phyloP scores from a whole-genome alignment of 805 yeast species.

The Cyberlindnera amylophila region DNA sequence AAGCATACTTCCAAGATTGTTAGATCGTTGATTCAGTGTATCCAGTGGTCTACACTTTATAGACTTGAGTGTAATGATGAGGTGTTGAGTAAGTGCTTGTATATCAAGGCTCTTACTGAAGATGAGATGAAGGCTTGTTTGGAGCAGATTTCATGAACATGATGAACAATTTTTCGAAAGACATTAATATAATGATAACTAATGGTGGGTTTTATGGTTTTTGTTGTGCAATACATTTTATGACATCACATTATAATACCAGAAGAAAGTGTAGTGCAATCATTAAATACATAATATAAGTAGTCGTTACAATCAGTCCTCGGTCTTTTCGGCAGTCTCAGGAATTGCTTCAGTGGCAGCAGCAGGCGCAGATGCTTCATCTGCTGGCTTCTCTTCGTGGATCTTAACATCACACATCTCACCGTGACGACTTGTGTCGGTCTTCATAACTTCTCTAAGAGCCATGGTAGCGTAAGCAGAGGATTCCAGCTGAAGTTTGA shows the following conservation, averaged over 20 bases:
- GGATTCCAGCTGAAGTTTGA: conserved; percentile 74
- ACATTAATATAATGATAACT: not conserved
- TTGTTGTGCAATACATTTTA: no score
- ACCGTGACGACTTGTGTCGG: conserved; percentile 59
- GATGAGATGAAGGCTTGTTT: conserved; percentile 58
- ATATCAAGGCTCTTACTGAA: conserved; percentile 68
- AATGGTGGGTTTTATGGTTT: no score
- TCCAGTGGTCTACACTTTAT: conserved; percentile 81
- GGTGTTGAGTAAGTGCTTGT: conserved; percentile 76
- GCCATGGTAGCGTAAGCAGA: conserved; percentile 98
- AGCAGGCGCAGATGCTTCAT: not conserved
- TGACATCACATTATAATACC: no score
- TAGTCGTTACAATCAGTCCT: no score
- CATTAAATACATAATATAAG: no score
- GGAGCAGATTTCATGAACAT: conserved; percentile 2
- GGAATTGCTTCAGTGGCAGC: not conserved
- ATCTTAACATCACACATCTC: conserved; percentile 41
- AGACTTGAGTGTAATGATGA: conserved; percentile 52
- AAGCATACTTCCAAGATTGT: conserved; percentile 73
- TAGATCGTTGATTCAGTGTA: conserved; percentile 70
- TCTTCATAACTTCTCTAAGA: conserved; percentile 81
- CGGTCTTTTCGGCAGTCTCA: no score
- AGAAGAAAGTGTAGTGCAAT: no score
- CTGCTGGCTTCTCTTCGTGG: conserved; percentile 3
- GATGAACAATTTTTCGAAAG: not conserved